A percentile compares a stretch with the other conserved stretches of the same genome.
Evolutionary conservation across 805 yeast species (phyloP).

Genomic region (Ogataea thermomethanolica): DNA sequence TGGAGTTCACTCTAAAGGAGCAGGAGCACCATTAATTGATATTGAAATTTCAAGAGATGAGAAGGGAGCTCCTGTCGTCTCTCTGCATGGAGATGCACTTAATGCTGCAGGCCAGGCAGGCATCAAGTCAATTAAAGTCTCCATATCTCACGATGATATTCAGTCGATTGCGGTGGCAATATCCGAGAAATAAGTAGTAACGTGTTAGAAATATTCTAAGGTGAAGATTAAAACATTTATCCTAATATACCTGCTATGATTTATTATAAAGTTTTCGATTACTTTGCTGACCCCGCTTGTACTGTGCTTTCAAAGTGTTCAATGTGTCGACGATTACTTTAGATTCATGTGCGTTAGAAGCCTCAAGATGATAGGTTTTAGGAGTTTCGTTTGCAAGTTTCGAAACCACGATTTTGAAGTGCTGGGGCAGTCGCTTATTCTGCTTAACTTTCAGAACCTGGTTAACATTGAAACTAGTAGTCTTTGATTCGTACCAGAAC

Average conservation of each 20-base stretch:
- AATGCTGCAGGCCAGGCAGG: slow-evolving; percentile 69
- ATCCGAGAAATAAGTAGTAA: slow-evolving; percentile 39
- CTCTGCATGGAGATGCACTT: slow-evolving; percentile 71
- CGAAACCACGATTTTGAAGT: slow-evolving; percentile 76
- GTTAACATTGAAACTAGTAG: slow-evolving; percentile 80
- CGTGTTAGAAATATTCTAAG: not conserved
- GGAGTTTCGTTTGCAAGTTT: slow-evolving; percentile 54
- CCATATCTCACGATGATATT: slow-evolving; percentile 93
- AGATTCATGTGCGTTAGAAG: slow-evolving; percentile 56
- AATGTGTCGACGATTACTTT: slow-evolving; percentile 75
- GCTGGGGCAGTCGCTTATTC: slow-evolving; percentile 67
- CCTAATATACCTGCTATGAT: slow-evolving; percentile 10
- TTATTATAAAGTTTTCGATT: not conserved
- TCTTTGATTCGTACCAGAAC: slow-evolving; percentile 68
- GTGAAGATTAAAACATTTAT: too few species aligned
- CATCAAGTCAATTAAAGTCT: slow-evolving; percentile 69
- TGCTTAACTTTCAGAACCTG: slow-evolving; percentile 75
- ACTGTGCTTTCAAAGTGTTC: slow-evolving; percentile 52
- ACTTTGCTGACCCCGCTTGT: slow-evolving; percentile 19
- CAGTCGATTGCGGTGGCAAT: slow-evolving; percentile 98
- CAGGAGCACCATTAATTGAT: slow-evolving; percentile 89
- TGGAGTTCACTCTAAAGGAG: slow-evolving; percentile 86
- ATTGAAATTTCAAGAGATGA: slow-evolving; percentile 77
- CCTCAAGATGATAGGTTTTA: slow-evolving; percentile 86
- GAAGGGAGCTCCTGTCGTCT: slow-evolving; percentile 81